These are phyloP conservation scores for Pyrenophora tritici-repentis DNA, from an alignment of 2,329 filamentous ascomycete species.

Conservation along the genomic window DNA sequence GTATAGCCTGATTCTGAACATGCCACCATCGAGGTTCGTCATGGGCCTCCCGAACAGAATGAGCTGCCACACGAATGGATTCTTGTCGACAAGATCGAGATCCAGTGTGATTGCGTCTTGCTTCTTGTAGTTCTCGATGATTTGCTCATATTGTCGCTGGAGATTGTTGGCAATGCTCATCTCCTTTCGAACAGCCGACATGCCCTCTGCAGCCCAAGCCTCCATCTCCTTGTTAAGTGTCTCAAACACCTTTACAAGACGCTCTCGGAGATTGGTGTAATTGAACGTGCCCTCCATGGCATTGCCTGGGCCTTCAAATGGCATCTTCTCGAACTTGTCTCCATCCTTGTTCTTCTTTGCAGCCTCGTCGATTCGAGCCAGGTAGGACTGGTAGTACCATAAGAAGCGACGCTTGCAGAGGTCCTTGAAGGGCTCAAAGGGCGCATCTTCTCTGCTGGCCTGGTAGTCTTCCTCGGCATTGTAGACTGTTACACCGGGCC, in stretches of 20 bases:
- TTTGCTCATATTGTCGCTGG: conserved; percentile 82
- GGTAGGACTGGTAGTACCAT: conserved; percentile 93
- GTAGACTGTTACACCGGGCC: conserved; percentile 49
- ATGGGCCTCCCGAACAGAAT: conserved; percentile 91
- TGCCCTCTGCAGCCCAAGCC: conserved; percentile 73
- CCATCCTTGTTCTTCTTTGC: conserved; percentile 65
- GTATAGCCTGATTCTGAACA: conserved; percentile 79
- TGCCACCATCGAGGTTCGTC: conserved; percentile 86
- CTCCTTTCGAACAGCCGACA: conserved; percentile 66
- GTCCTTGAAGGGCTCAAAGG: conserved; percentile 87
- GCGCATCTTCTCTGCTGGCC: conserved; percentile 56
- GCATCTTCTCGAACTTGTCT: conserved; percentile 75
- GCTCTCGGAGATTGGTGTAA: conserved; percentile 72
- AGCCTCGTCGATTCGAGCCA: conserved; percentile 70
- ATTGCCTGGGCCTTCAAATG: conserved; percentile 80
- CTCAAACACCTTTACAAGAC: conserved; percentile 70
- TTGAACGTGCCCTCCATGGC: conserved; percentile 85
- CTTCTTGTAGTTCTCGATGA: conserved; percentile 73
- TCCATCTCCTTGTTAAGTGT: conserved; percentile 73
- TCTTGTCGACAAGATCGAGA: conserved; percentile 75
- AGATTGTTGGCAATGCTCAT: conserved; percentile 80
- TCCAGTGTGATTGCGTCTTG: conserved; percentile 73
- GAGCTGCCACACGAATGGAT: conserved; percentile 87
- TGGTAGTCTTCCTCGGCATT: conserved; percentile 59
- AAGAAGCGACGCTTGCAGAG: conserved; percentile 88